Evolutionary conservation across 2,329 filamentous ascomycete genomes (phyloP).

Genomic region (Zymoseptoria ardabiliae): DNA sequence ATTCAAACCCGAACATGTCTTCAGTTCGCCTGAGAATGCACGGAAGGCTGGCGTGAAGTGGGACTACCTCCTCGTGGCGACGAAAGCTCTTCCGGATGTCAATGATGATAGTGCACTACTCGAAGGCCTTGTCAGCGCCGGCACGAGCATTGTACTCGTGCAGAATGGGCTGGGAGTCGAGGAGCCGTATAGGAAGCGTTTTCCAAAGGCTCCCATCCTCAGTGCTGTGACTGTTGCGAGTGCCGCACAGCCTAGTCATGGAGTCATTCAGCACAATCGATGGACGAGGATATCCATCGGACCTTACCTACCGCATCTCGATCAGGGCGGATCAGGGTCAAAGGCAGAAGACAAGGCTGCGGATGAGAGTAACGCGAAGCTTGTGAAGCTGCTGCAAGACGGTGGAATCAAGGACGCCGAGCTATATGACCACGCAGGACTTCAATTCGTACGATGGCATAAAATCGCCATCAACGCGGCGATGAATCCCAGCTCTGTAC

Average conservation of each 20-base stretch:
- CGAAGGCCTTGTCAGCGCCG: conserved; percentile 50
- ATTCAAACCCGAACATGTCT: conserved; percentile 57
- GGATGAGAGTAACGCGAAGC: conserved; percentile 36
- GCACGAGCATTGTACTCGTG: conserved; percentile 57
- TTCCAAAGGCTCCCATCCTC: conserved; percentile 53
- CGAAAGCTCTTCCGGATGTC: conserved; percentile 62
- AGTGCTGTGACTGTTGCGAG: conserved; percentile 64
- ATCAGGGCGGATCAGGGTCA: conserved; percentile 26
- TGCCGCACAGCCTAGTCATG: conserved; percentile 57
- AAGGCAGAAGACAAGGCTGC: conserved; percentile 23
- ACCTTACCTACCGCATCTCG: conserved; percentile 51
- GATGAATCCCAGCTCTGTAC: conserved; percentile 65
- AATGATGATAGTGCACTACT: conserved; percentile 56
- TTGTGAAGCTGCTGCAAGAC: conserved; percentile 51
- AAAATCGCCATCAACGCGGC: conserved; percentile 70
- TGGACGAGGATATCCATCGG: conserved; percentile 68
- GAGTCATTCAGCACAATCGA: conserved; percentile 60
- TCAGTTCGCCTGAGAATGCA: conserved; percentile 54
- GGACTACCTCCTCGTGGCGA: conserved; percentile 64
- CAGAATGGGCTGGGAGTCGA: conserved; percentile 68
- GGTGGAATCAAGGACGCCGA: conserved; percentile 61
- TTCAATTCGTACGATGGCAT: conserved; percentile 67
- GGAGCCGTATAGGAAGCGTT: conserved; percentile 55
- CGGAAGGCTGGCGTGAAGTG: conserved; percentile 39
- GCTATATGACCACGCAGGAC: conserved; percentile 55